Evolutionary conservation across 78 protist species (phyloP), one percentile per base, ranked within the genome.

Genomic region (Mastigamoeba balamuthi): DNA sequence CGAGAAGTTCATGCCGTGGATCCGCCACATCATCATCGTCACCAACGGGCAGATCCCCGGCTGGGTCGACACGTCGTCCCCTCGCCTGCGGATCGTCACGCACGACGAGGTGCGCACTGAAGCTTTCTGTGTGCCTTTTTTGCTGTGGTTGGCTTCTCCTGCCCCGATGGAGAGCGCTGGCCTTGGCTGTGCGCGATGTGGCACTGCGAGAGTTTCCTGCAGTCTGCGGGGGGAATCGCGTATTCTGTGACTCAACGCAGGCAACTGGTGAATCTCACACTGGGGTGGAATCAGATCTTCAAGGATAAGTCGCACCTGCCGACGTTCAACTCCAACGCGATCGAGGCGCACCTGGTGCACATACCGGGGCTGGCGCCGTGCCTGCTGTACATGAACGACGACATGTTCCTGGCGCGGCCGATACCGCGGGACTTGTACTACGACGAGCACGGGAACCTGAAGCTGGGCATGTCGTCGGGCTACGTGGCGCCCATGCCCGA

Each of bases 351-450:
- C 76, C 68, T 93, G 17, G 92, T 88, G n/a, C 71, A 86, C 6
- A 89, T 93, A 29, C 92, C 92, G 25, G 97, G 93, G 9, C 81
- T 93, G 30, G 72, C 93, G 1, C 42, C 79, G 25, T 40, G 66
- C 25, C 91, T 93, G 35, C 2, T 93, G 9, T 93, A 93, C 41
- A 41, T 93, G 38, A 93, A 93, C 74, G 97, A 93, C 52, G 97
- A 93, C 58, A 48, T 48, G 58, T 48, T 48, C 17, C 58, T 48
- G 17, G 58, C 58, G 17, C 17, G 58, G 17, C 33, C 17, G 17
- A 48, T 48, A 25, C 58, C 58, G 58, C 17, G 58, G 17, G 17
- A 48, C 17, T 48, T 48, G 58, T 48, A 48, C 58, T 25, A 48
- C 17, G 33, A 17, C 17, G 58, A 48, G 33, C 17, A 48, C 58